Conservation (phyloP, 2,329 filamentous ascomycete species). For the Aspergillus fumigatus region DNA sequence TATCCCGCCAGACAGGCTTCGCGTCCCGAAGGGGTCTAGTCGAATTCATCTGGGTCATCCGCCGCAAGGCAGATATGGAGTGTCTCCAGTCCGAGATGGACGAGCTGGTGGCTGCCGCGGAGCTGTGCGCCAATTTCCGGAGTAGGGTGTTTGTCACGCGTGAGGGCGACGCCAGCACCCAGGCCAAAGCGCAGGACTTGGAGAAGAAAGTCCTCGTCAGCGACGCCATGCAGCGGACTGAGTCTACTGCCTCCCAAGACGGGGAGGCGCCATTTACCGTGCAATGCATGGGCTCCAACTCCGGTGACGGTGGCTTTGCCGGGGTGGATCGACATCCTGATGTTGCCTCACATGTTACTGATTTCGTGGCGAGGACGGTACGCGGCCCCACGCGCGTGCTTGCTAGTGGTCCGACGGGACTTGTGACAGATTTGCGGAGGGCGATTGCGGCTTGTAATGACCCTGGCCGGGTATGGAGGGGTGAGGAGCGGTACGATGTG, state of each 20-base stretch:
- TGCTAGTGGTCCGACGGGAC: conserved; percentile 57
- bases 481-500: conserved; percentile 54
- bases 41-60: conserved; percentile 63
- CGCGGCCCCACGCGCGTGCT: conserved; percentile 52
- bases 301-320: background rate
- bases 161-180: conserved; percentile 28
- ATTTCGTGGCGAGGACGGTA: conserved; percentile 43
- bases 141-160: conserved; percentile 59
- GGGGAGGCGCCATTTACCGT: conserved; percentile 9
- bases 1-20: conserved; percentile 18
- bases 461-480: conserved; percentile 52
- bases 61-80: conserved; percentile 49
- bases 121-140: conserved; percentile 37
- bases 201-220: background rate
- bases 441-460: conserved; percentile 54
- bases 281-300: conserved; percentile 7
- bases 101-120: conserved; percentile 41
- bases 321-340: conserved; percentile 14
- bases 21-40: conserved; percentile 40
- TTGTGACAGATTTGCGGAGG: conserved; percentile 55
- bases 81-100: conserved; percentile 59
- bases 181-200: background rate
- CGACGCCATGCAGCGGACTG: background rate
- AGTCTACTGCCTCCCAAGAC: background rate
- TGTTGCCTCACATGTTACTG: conserved; percentile 45